phyloP scores from a whole-genome alignment of 306 rosid species.

The Senna siamea region DNA sequence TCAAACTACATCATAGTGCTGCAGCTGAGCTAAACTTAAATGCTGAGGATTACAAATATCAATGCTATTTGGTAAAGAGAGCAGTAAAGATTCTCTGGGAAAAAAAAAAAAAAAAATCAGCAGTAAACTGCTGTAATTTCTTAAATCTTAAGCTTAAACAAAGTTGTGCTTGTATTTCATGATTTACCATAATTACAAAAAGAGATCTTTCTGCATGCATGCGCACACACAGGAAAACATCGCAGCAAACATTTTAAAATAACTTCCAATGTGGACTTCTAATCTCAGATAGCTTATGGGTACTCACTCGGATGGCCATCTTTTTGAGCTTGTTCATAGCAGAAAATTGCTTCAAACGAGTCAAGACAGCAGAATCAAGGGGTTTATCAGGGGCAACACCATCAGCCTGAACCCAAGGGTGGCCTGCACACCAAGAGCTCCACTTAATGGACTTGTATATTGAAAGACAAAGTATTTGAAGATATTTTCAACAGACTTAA shows the following conservation, averaged over 20 bases:
- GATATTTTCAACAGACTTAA: neutral
- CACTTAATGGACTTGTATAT: neutral
- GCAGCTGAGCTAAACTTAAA: neutral
- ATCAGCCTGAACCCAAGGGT: slow-evolving; percentile 68
- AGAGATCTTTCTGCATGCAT: neutral
- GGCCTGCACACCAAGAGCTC: slow-evolving; percentile 50
- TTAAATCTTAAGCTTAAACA: neutral
- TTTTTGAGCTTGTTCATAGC: slow-evolving; percentile 47
- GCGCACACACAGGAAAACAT: neutral
- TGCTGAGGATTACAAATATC: neutral
- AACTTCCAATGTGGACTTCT: slow-evolving; percentile 1
- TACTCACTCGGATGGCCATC: slow-evolving; percentile 67
- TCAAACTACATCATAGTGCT: neutral
- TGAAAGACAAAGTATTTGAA: neutral
- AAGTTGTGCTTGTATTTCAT: neutral
- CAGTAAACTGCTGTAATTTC: neutral
- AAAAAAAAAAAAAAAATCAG: neutral
- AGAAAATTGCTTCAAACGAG: slow-evolving; percentile 74
- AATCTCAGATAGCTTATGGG: neutral
- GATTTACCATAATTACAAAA: neutral
- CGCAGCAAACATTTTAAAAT: neutral
- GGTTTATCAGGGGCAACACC: slow-evolving; percentile 72
- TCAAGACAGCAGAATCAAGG: slow-evolving; percentile 72
- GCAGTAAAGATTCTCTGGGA: neutral
- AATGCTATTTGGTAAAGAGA: neutral